These are phyloP conservation scores for Hymenoscyphus infarciens DNA, from an alignment of 2,329 filamentous ascomycete species.

Conservation along the genomic window DNA sequence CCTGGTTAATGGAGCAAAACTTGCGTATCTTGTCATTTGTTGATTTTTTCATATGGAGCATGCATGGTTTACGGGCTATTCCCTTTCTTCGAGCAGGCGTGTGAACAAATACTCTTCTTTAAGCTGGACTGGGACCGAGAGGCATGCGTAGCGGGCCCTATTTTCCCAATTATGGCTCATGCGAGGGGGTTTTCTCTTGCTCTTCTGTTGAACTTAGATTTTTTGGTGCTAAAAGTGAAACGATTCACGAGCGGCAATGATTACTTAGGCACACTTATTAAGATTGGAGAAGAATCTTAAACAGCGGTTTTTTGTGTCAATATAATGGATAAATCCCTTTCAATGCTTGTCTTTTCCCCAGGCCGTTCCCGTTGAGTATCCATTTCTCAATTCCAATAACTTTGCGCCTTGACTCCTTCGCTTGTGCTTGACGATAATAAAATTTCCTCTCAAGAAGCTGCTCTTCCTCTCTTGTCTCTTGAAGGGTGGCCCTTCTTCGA, in stretches of 20 bases:
- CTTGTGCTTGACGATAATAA: conserved; percentile 6
- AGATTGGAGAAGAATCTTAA: conserved; percentile 10
- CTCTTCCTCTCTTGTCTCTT: not conserved
- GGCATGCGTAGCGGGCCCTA: not conserved
- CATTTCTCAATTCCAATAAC: conserved; percentile 3
- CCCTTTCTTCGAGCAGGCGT: conserved; percentile 23
- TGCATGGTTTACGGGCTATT: conserved; percentile 8
- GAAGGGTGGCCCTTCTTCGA: not conserved
- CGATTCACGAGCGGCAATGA: conserved; percentile 23
- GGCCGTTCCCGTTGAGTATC: not conserved
- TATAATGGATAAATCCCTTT: conserved; percentile 10
- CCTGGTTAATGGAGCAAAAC: not conserved
- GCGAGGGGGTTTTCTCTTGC: conserved; percentile 17
- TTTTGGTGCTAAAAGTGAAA: conserved; percentile 17
- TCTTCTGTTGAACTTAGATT: conserved; percentile 20
- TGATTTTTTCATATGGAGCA: conserved; percentile 13
- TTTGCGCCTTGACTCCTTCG: conserved; percentile 14
- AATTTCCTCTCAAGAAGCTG: not conserved
- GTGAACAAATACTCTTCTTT: conserved; percentile 24
- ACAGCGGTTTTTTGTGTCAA: conserved; percentile 6
- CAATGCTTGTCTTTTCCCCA: not conserved
- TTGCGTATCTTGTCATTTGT: not conserved
- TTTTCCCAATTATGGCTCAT: not conserved
- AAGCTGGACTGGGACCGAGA: not conserved
- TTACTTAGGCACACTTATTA: conserved; percentile 3